Conservation (phyloP, 345 rosid genomes). For the Salix koriyanagi region DNA sequence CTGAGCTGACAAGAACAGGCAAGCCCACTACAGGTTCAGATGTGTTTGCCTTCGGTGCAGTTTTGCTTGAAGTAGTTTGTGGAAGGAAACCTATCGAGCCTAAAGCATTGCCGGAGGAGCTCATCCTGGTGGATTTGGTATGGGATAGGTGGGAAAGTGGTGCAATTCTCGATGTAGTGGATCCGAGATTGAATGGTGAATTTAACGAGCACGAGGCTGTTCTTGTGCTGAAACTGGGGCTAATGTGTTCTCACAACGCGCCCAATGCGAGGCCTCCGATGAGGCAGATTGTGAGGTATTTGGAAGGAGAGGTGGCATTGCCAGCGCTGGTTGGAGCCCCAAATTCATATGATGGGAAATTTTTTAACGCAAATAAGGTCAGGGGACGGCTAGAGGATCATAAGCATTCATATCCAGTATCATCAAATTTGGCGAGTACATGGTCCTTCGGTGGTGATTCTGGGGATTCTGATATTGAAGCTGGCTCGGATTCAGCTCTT, state of each 20-base stretch:
- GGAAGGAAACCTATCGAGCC: conserved; percentile 86
- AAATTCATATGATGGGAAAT: conserved; percentile 35
- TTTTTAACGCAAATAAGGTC: conserved; percentile 16
- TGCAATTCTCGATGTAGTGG: conserved; percentile 60
- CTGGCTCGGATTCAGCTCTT: conserved; percentile 28
- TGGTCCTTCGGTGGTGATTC: conserved; percentile 36
- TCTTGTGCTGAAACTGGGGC: conserved; percentile 59
- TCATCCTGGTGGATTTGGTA: conserved; percentile 85
- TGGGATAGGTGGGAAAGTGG: conserved; percentile 72
- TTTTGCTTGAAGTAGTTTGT: conserved; percentile 71
- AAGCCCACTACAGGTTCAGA: conserved; percentile 72
- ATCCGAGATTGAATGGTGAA: conserved; percentile 54
- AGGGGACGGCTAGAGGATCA: conserved; percentile 40
- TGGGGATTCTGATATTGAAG: conserved; percentile 43
- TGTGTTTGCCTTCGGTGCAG: conserved; percentile 88
- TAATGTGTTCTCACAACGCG: conserved; percentile 65
- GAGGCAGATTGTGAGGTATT: conserved; percentile 72
- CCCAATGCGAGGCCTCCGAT: conserved; percentile 63
- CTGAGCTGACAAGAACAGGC: conserved; percentile 82
- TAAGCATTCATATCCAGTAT: conserved; percentile 41
- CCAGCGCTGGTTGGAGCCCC: conserved; percentile 33
- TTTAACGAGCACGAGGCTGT: conserved; percentile 59
- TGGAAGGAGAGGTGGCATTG: conserved; percentile 46
- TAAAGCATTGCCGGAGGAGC: conserved; percentile 78
- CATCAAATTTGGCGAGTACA: conserved; percentile 26